Evolutionary conservation across 768 basidiomycete species (phyloP), one percentile per base, ranked within the genome.

Genomic region (Suillus fuscotomentosus): DNA sequence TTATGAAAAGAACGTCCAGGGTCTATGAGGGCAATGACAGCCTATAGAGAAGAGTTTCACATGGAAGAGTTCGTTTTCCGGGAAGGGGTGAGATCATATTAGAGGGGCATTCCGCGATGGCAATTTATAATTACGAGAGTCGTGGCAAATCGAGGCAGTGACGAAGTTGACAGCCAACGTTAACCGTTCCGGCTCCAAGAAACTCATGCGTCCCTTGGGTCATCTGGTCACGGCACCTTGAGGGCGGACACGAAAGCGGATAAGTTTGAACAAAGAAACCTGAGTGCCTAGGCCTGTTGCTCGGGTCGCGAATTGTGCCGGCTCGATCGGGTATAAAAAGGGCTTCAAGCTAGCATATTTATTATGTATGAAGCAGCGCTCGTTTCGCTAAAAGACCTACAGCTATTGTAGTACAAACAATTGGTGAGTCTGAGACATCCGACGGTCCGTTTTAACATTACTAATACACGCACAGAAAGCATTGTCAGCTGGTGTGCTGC

Each of bases 391-490:
- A 9, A 61, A 42, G 36, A 38, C 20, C 10, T 14, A 59, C 36
- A 13, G 17, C 31, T 13, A 5, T 13, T 15, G n/a, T 14, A 5
- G 39, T 6, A 31, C 1, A 22, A 20, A n/a, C 34, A 4, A 27
- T 45, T 45, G 43, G 60, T 61, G 60, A 56, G 51, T 61, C 8
- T 61, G 60, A 57, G 54, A 61, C 47, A 61, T 48, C 45, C 60
- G 60, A 56, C 15, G 24, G 31, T 31, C 51, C 20, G 20, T 24
- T 14, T 5, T 22, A 10, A 56, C 2, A 38, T 36, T 5, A 36
- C 51, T 60, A 22, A 54, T 10, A 38, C 17, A 31, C 11, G 38
- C 38, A 20, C 38, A 62, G 61, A 34, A 57, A 55, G 56, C 61
- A 62, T 60, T 62, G 55, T 41, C 55, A 39, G 38, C 61, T 24